These are phyloP conservation scores for Fimicolochytrium jonesii DNA, from an alignment of 192 early-diverging fungal species.

Conservation along the genomic window DNA sequence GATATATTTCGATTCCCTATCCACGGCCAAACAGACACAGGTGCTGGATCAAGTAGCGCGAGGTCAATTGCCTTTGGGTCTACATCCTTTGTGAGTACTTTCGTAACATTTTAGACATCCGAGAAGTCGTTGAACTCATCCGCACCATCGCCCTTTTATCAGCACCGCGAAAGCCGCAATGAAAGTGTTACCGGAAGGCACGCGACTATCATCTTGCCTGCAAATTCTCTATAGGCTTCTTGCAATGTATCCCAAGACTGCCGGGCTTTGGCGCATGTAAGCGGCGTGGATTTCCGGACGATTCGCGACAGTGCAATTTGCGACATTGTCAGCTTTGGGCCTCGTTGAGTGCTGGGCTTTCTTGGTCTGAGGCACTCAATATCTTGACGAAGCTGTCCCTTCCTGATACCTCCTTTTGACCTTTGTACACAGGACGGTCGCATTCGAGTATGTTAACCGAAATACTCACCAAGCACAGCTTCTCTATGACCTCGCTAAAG, in stretches of 20 bases:
- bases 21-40: neutral
- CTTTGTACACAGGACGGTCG: neutral
- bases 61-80: neutral
- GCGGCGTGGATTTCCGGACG: neutral
- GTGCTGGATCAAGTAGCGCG: neutral
- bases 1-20: neutral
- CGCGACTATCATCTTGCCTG: neutral
- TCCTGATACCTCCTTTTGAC: neutral
- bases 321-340: neutral
- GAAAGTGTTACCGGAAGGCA: neutral
- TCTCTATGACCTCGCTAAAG: neutral
- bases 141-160: too few relatives aligned
- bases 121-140: too few relatives aligned
- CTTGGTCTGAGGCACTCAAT: neutral
- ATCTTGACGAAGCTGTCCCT: neutral
- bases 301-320: neutral
- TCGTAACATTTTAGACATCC: too few relatives aligned
- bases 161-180: neutral
- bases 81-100: neutral
- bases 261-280: conserved; percentile 3
- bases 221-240: neutral
- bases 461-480: conserved; percentile 1
- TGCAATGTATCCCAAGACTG: neutral
- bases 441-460: neutral
- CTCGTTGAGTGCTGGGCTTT: neutral